Percentiles rank a stretch among this genome's conserved stretches.
These are phyloP conservation scores for Leccinum subrobustum DNA, from an alignment of 1,284 basidiomycete genomes.

Conservation along the genomic window DNA sequence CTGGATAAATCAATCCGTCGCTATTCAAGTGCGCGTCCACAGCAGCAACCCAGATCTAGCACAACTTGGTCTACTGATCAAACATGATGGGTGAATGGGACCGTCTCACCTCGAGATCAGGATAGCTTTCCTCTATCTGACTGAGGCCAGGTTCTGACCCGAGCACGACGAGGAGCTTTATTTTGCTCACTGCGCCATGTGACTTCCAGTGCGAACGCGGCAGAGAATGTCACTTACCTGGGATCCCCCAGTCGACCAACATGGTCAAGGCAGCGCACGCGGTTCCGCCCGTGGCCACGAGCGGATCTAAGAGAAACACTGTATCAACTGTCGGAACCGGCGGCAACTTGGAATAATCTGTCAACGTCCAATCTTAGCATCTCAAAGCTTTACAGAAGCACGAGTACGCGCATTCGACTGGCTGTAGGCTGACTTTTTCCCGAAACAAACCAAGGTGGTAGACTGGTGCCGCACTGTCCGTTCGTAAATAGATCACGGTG, in stretches of 20 bases:
- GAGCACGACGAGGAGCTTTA: slow-evolving; percentile 85
- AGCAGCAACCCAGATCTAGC: slow-evolving; percentile 80
- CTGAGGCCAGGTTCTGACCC: slow-evolving; percentile 76
- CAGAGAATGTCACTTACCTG: slow-evolving; percentile 43
- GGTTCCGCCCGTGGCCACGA: slow-evolving; percentile 95
- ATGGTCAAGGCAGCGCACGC: slow-evolving; percentile 83
- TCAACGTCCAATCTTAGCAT: slow-evolving; percentile 8
- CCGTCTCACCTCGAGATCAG: slow-evolving; percentile 71
- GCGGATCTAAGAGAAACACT: slow-evolving; percentile 85
- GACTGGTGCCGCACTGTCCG: slow-evolving; percentile 67
- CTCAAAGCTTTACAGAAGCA: not conserved
- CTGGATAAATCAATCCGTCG: slow-evolving; percentile 80
- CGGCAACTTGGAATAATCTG: slow-evolving; percentile 93
- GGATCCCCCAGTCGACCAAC: slow-evolving; percentile 85
- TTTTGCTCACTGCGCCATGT: slow-evolving; percentile 52
- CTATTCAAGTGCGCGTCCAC: slow-evolving; percentile 72
- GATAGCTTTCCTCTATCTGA: slow-evolving; percentile 65
- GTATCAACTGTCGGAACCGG: slow-evolving; percentile 73
- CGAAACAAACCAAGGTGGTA: slow-evolving; percentile 91
- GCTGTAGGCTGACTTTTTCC: slow-evolving; percentile 87
- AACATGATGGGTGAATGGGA: not conserved
- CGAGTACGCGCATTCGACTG: slow-evolving; percentile 78
- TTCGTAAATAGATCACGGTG: not conserved
- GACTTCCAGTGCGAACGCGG: not conserved
- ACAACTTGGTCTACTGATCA: slow-evolving; percentile 1